A percentile compares a stretch with the other conserved stretches of the same genome.
phyloP scores from a whole-genome alignment of 805 yeast species.

The Kodamaea kaohsiungensis region DNA sequence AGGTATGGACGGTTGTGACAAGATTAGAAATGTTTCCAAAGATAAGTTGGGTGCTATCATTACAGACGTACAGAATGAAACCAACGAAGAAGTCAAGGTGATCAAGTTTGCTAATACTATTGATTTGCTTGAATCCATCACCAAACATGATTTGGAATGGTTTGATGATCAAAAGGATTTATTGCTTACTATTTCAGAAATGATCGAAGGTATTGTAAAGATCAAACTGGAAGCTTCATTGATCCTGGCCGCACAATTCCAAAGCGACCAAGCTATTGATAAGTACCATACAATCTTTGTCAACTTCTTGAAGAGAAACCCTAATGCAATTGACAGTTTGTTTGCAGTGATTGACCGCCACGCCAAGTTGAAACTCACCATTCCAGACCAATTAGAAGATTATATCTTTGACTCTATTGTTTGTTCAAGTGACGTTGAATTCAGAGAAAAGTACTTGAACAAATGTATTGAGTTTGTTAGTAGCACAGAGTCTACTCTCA shows the following conservation, averaged over 20 bases:
- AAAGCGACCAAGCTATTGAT: slow-evolving; percentile 66
- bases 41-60: slow-evolving; percentile 51
- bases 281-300: slow-evolving; percentile 52
- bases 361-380: slow-evolving; percentile 46
- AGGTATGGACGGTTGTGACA: slow-evolving; percentile 51
- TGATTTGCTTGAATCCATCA: slow-evolving; percentile 60
- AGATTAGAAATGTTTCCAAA: slow-evolving; percentile 58
- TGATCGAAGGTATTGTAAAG: slow-evolving; percentile 45
- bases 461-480: slow-evolving; percentile 51
- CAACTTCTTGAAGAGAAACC: slow-evolving; percentile 25
- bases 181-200: slow-evolving; percentile 42
- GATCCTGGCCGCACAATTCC: slow-evolving; percentile 64
- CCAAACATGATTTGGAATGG: slow-evolving; percentile 58
- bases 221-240: slow-evolving; percentile 44
- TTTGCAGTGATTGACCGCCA: slow-evolving; percentile 36
- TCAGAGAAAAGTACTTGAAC: slow-evolving; percentile 52
- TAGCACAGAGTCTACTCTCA: slow-evolving; percentile 40
- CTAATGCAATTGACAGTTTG: slow-evolving; percentile 26
- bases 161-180: slow-evolving; percentile 49
- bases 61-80: slow-evolving; percentile 49
- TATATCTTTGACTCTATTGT: slow-evolving; percentile 61
- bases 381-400: slow-evolving; percentile 51
- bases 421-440: slow-evolving; percentile 44
- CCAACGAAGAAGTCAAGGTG: slow-evolving; percentile 54
- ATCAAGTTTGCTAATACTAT: slow-evolving; percentile 72